Evolutionary conservation across 176 grass and related monocot genomes (phyloP).

Genomic region (Areca catechu): DNA sequence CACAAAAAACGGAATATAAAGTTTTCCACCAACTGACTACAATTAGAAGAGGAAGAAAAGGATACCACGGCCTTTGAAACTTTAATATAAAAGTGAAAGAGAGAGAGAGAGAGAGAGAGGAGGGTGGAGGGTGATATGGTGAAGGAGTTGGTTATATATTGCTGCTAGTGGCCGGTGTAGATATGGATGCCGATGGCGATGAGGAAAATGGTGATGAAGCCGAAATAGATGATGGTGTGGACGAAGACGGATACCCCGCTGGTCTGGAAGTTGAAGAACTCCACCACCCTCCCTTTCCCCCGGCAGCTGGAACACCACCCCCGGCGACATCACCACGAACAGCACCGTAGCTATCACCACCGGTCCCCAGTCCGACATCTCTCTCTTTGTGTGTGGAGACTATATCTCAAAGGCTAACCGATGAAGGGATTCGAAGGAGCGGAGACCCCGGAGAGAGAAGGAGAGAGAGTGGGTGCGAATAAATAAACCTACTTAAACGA

Average conservation of each 20-base stretch:
- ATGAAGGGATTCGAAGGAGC: too few relatives aligned
- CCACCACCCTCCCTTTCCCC: conserved; percentile 46
- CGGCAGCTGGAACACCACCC: conserved; percentile 73
- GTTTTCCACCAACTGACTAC: too few relatives aligned
- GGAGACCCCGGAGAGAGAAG: too few relatives aligned
- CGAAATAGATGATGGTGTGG: conserved; percentile 78
- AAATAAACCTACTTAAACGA: too few relatives aligned
- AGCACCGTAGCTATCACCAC: conserved; percentile 26
- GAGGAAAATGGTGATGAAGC: conserved; percentile 70
- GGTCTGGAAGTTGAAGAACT: conserved; percentile 89
- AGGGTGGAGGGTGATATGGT: too few relatives aligned
- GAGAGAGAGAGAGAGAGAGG: too few relatives aligned
- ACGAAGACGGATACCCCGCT: conserved; percentile 74
- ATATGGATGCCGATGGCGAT: conserved; percentile 68
- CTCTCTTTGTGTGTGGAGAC: conserved; percentile 1
- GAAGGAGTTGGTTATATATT: too few relatives aligned
- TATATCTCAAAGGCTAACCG: background rate
- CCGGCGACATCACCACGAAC: conserved; percentile 87
- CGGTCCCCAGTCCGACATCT: conserved; percentile 1
- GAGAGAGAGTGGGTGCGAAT: too few relatives aligned
- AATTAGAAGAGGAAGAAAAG: too few relatives aligned
- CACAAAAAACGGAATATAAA: too few relatives aligned
- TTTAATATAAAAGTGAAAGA: too few relatives aligned
- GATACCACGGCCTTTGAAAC: too few relatives aligned
- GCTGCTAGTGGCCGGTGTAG: conserved; percentile 29